Conservation (phyloP, 176 grass and related monocot genomes). For the Triticum aestivum region IWGSC_CS_RefSeq_v2.1 NC_057797.1:714826706-714827205, state of each 20-base stretch:
- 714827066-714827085: constrained; percentile 68
- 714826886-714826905: background rate
- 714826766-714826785: background rate
- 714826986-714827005: constrained; percentile 64
- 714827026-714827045: constrained; percentile 62
- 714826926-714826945: background rate
- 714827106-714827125: constrained; percentile 68
- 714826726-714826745: background rate
- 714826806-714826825: background rate
- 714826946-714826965: background rate
- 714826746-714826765: background rate
- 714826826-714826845: background rate
- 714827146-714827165: constrained; percentile 72
- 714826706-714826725: background rate
- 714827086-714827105: constrained; percentile 73
- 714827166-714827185: constrained; percentile 80
- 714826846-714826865: background rate
- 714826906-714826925: background rate
- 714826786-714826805: background rate
- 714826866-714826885: background rate
- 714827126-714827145: constrained; percentile 60
- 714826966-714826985: constrained; percentile 62
- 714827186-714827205: constrained; percentile 48
- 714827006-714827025: constrained; percentile 64
- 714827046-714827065: constrained; percentile 60